Evolutionary conservation across 2,329 filamentous ascomycete genomes (phyloP), one percentile per base, ranked within the genome.

Genomic region (Epichloe gansuensis): DNA sequence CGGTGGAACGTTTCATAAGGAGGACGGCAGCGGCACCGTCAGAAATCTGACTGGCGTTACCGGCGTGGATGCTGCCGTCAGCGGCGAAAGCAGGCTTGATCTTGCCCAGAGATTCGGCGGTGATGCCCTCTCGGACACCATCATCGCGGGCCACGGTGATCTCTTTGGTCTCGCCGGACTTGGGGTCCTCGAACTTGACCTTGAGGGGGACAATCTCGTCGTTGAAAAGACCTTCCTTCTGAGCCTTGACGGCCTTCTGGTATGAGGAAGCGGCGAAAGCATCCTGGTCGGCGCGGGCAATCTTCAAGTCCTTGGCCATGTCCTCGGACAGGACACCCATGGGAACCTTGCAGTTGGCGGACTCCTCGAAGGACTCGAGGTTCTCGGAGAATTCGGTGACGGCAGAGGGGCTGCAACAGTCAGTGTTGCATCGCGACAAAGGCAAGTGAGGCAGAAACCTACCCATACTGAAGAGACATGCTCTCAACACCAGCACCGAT

Each of bases 401-500:
- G 55, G 93, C 93, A 44, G 75, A 76, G 25, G 91, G 90, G 36
- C 84, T 86, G 59, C 51, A 9, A n/a, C 9, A 51, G 36, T 39
- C 5, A 11, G 23, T 35, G 27, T 25, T 43, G 15, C 6, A 36
- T 34, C 13, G 12, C 15, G 27, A 34, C 21, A 21, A 21, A n/a
- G 21, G 3, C 50, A 39, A 27, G 5, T 4, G 9, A n/a, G 21
- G 17, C 13, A 15, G 35, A 15, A 36, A 69, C 80, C 61, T 73
- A 86, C 82, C 91, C 93, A 68, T 97, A 97, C 65, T 96, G 87
- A 53, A 77, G 77, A 64, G 81, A 87, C 93, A 98, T 98, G 75
- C 87, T 93, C 81, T 98, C 93, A 25, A 95, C 89, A 64, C 93
- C 93, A 21, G 90, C 90, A 59, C 91, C 93, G 60, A 97, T 82